Percentiles rank a stretch among this genome's conserved stretches.
phyloP scores from a whole-genome alignment of 352 stramenopile genomes.

The Peronosclerospora sorghi region DNA sequence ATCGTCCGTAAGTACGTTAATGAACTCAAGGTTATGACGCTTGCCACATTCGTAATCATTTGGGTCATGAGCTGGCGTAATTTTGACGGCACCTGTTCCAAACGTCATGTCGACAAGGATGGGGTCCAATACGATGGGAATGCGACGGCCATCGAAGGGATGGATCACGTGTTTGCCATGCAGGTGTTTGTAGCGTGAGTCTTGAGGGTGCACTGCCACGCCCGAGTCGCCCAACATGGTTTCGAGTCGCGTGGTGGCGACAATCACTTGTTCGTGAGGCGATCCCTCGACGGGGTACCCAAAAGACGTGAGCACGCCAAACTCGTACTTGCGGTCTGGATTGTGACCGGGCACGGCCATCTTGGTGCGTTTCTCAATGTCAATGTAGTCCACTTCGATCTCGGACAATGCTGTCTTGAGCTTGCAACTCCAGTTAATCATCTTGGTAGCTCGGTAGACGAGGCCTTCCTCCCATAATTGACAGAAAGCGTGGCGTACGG shows the following conservation, averaged over 20 bases:
- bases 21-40: slow-evolving; percentile 94
- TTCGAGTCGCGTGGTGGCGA: slow-evolving; percentile 95
- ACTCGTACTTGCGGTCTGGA: slow-evolving; percentile 95
- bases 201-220: slow-evolving; percentile 97
- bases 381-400: slow-evolving; percentile 98
- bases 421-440: slow-evolving; percentile 99
- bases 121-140: slow-evolving; percentile 94
- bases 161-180: slow-evolving; percentile 97
- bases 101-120: slow-evolving; percentile 98
- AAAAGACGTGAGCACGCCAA: slow-evolving; percentile 96
- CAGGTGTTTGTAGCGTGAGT: slow-evolving; percentile 97
- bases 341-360: slow-evolving; percentile 94
- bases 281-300: slow-evolving; percentile 92
- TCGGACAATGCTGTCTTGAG: slow-evolving; percentile 94
- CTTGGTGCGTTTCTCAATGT: slow-evolving; percentile 95
- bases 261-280: slow-evolving; percentile 65
- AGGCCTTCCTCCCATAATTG: slow-evolving; percentile 87
- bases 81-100: slow-evolving; percentile 97
- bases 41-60: slow-evolving; percentile 99
- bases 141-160: slow-evolving; percentile 95
- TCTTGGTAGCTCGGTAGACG: slow-evolving; percentile 95
- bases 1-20: slow-evolving; percentile 95
- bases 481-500: slow-evolving; percentile 96
- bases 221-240: slow-evolving; percentile 99
- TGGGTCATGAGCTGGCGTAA: slow-evolving; percentile 97